phyloP scores from a whole-genome alignment of 257 asterid species.

The Phtheirospermum japonicum region DNA sequence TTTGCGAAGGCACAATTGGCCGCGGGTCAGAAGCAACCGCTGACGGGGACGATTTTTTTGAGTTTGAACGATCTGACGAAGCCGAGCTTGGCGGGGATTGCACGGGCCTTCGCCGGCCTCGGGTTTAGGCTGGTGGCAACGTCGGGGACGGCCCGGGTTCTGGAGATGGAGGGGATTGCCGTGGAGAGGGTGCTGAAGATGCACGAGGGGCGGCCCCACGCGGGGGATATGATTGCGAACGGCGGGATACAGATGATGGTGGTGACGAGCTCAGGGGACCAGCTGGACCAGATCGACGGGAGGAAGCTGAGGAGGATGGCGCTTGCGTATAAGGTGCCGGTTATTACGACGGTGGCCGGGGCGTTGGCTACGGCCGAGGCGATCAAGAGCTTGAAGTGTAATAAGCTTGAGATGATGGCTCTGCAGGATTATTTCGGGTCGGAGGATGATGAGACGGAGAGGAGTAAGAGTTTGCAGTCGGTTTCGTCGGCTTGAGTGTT shows the following conservation, averaged over 20 bases:
- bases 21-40: constrained; percentile 89
- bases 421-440: constrained; percentile 82
- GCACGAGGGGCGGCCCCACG: constrained; percentile 96
- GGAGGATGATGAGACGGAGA: constrained; percentile 32
- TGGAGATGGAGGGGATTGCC: constrained; percentile 60
- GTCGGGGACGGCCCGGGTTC: constrained; percentile 89
- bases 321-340: constrained; percentile 84
- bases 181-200: constrained; percentile 84
- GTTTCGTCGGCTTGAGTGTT: constrained; percentile 38
- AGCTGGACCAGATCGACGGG: constrained; percentile 84
- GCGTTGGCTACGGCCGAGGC: constrained; percentile 95
- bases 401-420: constrained; percentile 78
- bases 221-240: constrained; percentile 85
- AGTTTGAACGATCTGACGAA: constrained; percentile 84
- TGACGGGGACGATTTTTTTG: constrained; percentile 77
- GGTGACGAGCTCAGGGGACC: constrained; percentile 87
- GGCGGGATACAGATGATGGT: constrained; percentile 90
- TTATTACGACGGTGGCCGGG: constrained; percentile 95
- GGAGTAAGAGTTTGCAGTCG: constrained; percentile 39
- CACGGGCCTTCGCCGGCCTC: constrained; percentile 53
- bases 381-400: constrained; percentile 73
- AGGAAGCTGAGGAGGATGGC: constrained; percentile 92
- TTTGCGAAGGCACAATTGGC: constrained; percentile 94
- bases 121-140: constrained; percentile 83
- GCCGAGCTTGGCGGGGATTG: constrained; percentile 60